Evolutionary conservation across 768 basidiomycete species (phyloP), one percentile per base, ranked within the genome.

Genomic region (Leccinum longicurvipes): DNA sequence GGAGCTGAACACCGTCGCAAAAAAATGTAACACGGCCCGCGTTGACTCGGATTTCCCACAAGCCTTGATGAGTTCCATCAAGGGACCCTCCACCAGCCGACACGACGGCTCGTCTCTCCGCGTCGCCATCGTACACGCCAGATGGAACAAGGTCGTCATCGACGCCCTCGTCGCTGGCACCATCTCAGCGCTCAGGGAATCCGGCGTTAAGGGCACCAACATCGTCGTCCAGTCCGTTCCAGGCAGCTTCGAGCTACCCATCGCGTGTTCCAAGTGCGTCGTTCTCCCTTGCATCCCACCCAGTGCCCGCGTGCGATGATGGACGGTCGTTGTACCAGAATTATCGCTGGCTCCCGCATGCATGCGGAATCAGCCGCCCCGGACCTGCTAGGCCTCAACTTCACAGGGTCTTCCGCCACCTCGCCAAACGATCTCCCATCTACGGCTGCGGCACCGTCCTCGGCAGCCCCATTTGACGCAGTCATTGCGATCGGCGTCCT

Each of bases 401-500:
- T 83, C 55, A 70, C 75, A 8, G 65, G 63, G 53, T 61, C 71
- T 47, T 61, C 70, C 46, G 57, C 65, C 6, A 68, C 65, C 8
- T 67, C 74, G 61, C 78, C 71, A 39, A 71, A 67, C 47, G 50
- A 68, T 10, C 66, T 70, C 27, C 53, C 78, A 15, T 47, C 56
- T 19, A 8, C 57, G 39, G 39, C 60, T 10, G 56, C 72, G 15
- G 76, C 74, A 60, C 74, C 79, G 36, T 79, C 82, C 41, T 73
- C 67, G 15, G 78, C 80, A 19, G 78, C 80, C 53, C 88, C 96
- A 0, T 98, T 98, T 63, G 89, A 96, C 70, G 97, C 94, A 14
- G 86, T 97, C 60, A 96, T 99, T 70, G 94, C 97, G 51, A 92
- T 98, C 67, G 97, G 97, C 14, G 93, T 96, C 34, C 86, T 99